A percentile compares a stretch with the other conserved stretches of the same genome.
phyloP scores from a whole-genome alignment of 2,329 filamentous ascomycete genomes.

The Aspergillus ochraceoroseus region DNA sequence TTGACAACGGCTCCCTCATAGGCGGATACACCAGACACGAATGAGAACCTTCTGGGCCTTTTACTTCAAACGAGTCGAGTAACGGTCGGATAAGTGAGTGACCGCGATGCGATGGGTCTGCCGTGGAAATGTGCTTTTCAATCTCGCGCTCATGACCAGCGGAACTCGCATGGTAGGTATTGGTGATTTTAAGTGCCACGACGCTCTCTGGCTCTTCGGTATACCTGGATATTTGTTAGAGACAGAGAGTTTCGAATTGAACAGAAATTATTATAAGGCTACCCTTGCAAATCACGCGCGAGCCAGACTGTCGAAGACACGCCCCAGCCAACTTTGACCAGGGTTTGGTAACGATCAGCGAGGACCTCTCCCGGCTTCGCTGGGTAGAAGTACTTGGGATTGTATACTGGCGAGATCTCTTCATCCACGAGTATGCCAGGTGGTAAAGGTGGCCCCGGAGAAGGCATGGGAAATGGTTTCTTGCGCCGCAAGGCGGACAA shows the following conservation, averaged over 20 bases:
- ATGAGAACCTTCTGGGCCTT: constrained; percentile 30
- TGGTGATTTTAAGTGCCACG: constrained; percentile 29
- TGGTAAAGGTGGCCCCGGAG: constrained; percentile 24
- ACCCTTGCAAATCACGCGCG: constrained; percentile 29
- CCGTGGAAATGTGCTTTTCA: constrained; percentile 31
- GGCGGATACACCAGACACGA: constrained; percentile 39
- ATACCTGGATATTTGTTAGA: constrained; percentile 27
- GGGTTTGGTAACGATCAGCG: constrained; percentile 25
- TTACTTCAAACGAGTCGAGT: constrained; percentile 35
- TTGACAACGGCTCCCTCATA: constrained; percentile 38
- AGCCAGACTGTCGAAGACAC: constrained; percentile 32
- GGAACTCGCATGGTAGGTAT: constrained; percentile 23
- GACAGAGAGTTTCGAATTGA: constrained; percentile 15
- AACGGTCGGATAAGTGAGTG: constrained; percentile 33
- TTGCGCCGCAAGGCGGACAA: constrained; percentile 24
- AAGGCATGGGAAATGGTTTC: constrained; percentile 26
- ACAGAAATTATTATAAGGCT: constrained; percentile 19
- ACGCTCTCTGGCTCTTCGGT: constrained; percentile 25
- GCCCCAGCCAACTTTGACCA: constrained; percentile 32
- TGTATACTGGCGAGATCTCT: constrained; percentile 30
- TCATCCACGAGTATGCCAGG: constrained; percentile 27
- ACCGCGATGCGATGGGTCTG: constrained; percentile 34
- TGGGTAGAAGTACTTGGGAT: constrained; percentile 31
- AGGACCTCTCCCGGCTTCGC: constrained; percentile 31
- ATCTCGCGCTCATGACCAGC: constrained; percentile 31